Conservation (phyloP, 2,329 filamentous ascomycete genomes). For the Fusarium miscanthi region DNA sequence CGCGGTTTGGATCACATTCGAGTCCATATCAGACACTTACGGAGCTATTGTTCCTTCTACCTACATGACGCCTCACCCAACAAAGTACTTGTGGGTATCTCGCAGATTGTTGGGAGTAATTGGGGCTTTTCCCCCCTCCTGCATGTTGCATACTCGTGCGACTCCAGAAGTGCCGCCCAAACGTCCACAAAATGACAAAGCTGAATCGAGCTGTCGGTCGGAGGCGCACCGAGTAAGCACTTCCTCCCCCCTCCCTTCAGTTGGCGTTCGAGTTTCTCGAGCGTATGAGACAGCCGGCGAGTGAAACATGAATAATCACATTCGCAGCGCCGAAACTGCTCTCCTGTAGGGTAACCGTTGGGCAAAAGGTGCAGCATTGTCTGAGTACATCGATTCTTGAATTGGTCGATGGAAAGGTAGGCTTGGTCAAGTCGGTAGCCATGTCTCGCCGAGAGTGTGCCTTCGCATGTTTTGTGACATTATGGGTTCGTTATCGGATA, state of each 20-base stretch:
- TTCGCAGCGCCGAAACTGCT: neutral
- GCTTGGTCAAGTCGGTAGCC: neutral
- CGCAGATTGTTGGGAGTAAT: neutral
- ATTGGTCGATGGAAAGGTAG: neutral
- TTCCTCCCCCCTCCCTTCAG: conserved; percentile 7
- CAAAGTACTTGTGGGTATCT: neutral
- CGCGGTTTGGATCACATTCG: neutral
- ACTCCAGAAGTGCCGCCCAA: neutral
- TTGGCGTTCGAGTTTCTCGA: neutral
- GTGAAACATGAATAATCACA: neutral
- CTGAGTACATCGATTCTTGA: neutral
- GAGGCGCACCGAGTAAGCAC: neutral
- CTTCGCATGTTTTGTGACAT: neutral
- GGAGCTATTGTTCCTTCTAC: neutral
- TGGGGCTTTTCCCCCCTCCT: neutral
- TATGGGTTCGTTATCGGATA: neutral
- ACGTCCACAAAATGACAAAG: neutral
- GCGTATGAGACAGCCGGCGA: conserved; percentile 8
- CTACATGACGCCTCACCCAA: neutral
- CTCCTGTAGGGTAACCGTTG: conserved; percentile 17
- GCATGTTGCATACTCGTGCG: neutral
- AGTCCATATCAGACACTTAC: neutral
- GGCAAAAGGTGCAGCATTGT: conserved; percentile 4
- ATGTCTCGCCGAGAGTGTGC: neutral
- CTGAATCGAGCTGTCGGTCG: neutral